Evolutionary conservation across 106 monocot species (phyloP).

Genomic region (Phalaenopsis aphrodite): DNA sequence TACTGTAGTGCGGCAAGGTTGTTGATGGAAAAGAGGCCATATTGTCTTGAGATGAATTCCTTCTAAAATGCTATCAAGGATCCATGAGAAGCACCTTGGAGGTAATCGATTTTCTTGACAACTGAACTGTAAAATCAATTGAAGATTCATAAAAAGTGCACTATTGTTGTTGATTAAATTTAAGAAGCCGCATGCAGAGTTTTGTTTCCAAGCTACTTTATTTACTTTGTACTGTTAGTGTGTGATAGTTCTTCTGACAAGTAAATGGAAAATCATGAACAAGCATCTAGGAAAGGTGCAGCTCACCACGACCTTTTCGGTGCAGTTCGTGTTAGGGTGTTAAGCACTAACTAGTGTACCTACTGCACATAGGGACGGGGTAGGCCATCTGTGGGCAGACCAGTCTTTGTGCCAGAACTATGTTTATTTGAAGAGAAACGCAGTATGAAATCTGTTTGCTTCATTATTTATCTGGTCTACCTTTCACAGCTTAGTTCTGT

Average conservation of each 20-base stretch:
- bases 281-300: not conserved
- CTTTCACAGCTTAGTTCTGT: no score
- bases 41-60: slow-evolving; percentile 94
- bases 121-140: not conserved
- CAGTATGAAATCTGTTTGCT: not conserved
- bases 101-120: not conserved
- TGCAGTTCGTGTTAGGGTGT: not conserved
- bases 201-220: not conserved
- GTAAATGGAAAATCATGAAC: not conserved
- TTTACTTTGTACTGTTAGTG: not conserved
- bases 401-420: not conserved
- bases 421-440: not conserved
- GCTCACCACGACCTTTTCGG: not conserved
- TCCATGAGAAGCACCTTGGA: not conserved
- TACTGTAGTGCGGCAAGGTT: slow-evolving; percentile 52
- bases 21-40: slow-evolving; percentile 55
- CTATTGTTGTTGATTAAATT: not conserved
- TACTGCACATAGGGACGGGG: not conserved
- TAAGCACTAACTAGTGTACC: not conserved
- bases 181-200: not conserved
- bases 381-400: not conserved
- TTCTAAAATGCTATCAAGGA: slow-evolving; percentile 28
- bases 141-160: not conserved
- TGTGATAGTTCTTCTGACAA: not conserved
- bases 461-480: not conserved